Percentiles rank a stretch among this genome's conserved stretches.
Conservation (phyloP, 805 yeast genomes). For the Kluyveromyces aestuarii region DNA sequence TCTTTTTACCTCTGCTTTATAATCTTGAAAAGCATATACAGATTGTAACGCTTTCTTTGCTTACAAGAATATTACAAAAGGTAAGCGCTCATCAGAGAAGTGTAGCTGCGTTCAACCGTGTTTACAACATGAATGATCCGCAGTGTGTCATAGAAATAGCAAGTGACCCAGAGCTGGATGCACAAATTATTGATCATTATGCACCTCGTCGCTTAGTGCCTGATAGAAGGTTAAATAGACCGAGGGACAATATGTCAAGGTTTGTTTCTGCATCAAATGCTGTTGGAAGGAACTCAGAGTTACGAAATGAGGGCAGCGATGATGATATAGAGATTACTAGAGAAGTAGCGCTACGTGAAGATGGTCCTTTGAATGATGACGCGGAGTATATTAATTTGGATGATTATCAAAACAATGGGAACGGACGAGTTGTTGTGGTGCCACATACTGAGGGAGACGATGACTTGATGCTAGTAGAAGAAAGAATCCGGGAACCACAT, state of each 20-base stretch:
- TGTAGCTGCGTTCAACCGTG: not conserved
- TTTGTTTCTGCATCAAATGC: constrained; percentile 6
- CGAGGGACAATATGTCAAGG: constrained; percentile 12
- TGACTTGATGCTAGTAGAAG: constrained; percentile 24
- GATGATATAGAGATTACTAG: constrained; percentile 17
- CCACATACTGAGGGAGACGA: constrained; percentile 15
- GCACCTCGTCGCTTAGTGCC: constrained; percentile 8
- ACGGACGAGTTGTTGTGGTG: not conserved
- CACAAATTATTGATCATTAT: constrained; percentile 8
- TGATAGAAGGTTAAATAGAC: constrained; percentile 11
- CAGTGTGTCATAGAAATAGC: constrained; percentile 17
- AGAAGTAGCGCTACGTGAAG: constrained; percentile 9
- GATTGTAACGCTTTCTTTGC: not conserved
- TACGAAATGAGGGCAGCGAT: not conserved
- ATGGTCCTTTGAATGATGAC: constrained; percentile 18
- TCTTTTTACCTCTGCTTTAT: not conserved
- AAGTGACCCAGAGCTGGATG: constrained; percentile 24
- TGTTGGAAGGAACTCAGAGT: not conserved
- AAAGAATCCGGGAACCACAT: constrained; percentile 16
- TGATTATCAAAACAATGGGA: not conserved
- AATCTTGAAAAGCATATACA: not conserved
- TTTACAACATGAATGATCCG: not conserved
- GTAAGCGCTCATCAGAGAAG: not conserved
- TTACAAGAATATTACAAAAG: not conserved
- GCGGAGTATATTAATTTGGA: constrained; percentile 23